Base-by-base conservation (phyloP, 192 early-diverging fungal species). In the Mortierella alpina region DNA sequence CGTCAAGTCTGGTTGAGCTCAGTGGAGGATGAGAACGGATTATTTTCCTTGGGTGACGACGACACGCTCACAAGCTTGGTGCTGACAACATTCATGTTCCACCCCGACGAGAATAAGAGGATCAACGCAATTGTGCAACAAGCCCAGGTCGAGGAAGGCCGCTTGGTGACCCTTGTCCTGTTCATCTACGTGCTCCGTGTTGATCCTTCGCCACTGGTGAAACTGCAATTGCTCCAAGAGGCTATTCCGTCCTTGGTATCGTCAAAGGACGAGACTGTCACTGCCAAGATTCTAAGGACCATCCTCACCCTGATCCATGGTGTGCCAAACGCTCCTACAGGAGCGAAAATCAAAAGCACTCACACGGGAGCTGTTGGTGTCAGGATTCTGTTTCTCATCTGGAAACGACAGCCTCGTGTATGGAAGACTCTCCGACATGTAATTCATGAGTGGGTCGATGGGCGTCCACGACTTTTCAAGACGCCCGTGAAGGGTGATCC, bases 361-460 rank as follows among this genome's bases (percentile, higher is more conserved):
- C 74, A 65, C 13, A 74, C 86, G 70, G 65, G 84, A 13, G 80
- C 81, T 54, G 69, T 90, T 40, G 87, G 87, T 12, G 69, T 90
- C 23, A 83, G 85, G 56, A 75, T 86, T 31, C 48, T 90, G 8
- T 68, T 73, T 9, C 63, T 82, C 17, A 73, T 88, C 18, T 85
- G 84, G 84, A 67, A 81, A 22, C 60, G 69, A 31, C 87, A 88
- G 46, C 87, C 84, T n/a, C 82, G 87, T 48, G 77, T 83, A 8
- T 90, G 88, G 88, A 85, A 82, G 55, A 84, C 84, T 12, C 66
- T 90, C 5, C 82, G 83, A n/a, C 76, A 83, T 47, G 74, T 87
- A 4, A 74, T 90, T 12, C 60, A 79, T 6, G 84, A 85, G 13
- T 90, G 88, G 88, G 80, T 86, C 13, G 64, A 85, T 47, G 82